Evolutionary conservation across 2,329 filamentous ascomycete genomes (phyloP).

Genomic region (Emergomyces pasteurianus): DNA sequence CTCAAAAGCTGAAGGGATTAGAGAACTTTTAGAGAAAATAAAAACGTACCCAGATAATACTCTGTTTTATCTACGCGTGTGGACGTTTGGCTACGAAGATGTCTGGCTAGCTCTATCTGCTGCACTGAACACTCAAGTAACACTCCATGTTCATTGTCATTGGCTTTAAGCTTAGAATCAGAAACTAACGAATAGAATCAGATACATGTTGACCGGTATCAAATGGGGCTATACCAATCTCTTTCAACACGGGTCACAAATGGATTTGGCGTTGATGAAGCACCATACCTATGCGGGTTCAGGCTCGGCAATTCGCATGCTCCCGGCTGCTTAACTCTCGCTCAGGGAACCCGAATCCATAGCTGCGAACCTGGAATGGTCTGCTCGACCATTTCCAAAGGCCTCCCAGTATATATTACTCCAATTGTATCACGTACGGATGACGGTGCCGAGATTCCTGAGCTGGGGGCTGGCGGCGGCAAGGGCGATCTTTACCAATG

Average conservation of each 20-base stretch:
- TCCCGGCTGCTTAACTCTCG: slow-evolving; percentile 58
- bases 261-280: slow-evolving; percentile 42
- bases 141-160: slow-evolving; percentile 1
- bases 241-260: slow-evolving; percentile 38
- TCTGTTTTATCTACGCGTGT: slow-evolving; percentile 71
- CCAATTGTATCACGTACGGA: slow-evolving; percentile 55
- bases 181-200: slow-evolving; percentile 21
- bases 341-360: slow-evolving; percentile 52
- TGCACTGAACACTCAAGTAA: slow-evolving; percentile 52
- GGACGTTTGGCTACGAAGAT: slow-evolving; percentile 90
- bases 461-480: slow-evolving; percentile 68
- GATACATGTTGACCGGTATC: slow-evolving; percentile 77
- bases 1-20: slow-evolving; percentile 61
- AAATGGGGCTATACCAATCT: slow-evolving; percentile 57
- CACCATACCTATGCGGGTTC: slow-evolving; percentile 59
- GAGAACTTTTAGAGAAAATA: slow-evolving; percentile 60
- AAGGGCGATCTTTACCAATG: slow-evolving; percentile 59
- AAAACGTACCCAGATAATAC: slow-evolving; percentile 58
- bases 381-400: slow-evolving; percentile 33
- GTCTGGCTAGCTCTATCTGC: slow-evolving; percentile 75
- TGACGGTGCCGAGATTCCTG: slow-evolving; percentile 52
- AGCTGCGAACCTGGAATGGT: slow-evolving; percentile 63
- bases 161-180: not conserved
- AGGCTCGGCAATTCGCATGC: slow-evolving; percentile 59
- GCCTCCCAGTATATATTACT: slow-evolving; percentile 57